Percentiles rank a stretch among this genome's conserved stretches.
Conservation (phyloP, 2,329 filamentous ascomycete genomes). For the Aspergillus sp. region DNA sequence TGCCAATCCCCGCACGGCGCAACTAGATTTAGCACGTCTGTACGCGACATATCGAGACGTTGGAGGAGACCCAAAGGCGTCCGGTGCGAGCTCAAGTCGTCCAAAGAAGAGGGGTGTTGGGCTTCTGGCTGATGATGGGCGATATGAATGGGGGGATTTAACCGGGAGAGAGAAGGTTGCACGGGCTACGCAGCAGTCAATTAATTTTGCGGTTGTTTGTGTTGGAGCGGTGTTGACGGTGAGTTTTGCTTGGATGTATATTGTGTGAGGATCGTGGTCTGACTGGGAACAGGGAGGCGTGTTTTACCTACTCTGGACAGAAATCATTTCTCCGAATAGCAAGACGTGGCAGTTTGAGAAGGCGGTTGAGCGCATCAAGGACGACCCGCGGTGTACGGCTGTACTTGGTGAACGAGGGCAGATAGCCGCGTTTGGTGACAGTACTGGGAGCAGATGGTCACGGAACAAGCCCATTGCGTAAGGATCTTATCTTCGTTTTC, state of each 20-base stretch:
- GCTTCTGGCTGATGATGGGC: conserved; percentile 77
- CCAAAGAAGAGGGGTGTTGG: conserved; percentile 59
- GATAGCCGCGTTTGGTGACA: conserved; percentile 75
- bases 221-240: conserved; percentile 71
- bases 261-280: neutral
- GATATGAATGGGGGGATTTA: conserved; percentile 72
- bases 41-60: conserved; percentile 56
- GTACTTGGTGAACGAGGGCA: conserved; percentile 68
- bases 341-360: conserved; percentile 85
- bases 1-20: conserved; percentile 27
- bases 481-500: conserved; percentile 10
- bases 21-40: conserved; percentile 29
- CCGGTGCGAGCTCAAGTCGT: conserved; percentile 34
- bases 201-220: conserved; percentile 75
- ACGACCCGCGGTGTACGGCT: conserved; percentile 62
- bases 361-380: conserved; percentile 70
- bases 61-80: conserved; percentile 20
- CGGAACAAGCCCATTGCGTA: conserved; percentile 52
- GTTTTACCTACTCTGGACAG: conserved; percentile 67
- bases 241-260: conserved; percentile 20
- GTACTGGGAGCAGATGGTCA: conserved; percentile 75
- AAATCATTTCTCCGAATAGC: conserved; percentile 78
- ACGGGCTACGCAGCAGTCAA: conserved; percentile 79
- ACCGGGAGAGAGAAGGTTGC: conserved; percentile 70
- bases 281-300: conserved; percentile 57